These are phyloP conservation scores for Moesziomyces sp. DNA, from an alignment of 1,284 basidiomycete species.

Conservation along the genomic window DNA sequence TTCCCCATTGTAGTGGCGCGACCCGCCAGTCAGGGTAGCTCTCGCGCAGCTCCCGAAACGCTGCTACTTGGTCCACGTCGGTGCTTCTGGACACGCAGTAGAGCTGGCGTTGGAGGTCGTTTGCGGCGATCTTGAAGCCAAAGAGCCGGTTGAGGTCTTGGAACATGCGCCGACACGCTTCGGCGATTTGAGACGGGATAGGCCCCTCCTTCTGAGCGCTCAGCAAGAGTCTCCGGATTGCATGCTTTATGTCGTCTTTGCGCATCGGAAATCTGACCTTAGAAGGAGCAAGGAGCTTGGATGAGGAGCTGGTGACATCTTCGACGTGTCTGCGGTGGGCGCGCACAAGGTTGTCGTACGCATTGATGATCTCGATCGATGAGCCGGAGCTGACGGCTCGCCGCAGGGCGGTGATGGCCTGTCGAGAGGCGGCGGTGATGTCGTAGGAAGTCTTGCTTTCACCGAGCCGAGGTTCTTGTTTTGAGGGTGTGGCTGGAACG, in stretches of 20 bases:
- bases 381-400: constrained; percentile 10
- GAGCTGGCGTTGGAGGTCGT: constrained; percentile 35
- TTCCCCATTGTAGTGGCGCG: constrained; percentile 36
- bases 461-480: too few relatives aligned
- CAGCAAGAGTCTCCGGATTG: constrained; percentile 18
- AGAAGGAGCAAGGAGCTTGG: neutral
- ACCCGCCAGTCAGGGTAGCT: constrained; percentile 33
- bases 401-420: constrained; percentile 14
- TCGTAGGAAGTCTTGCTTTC: constrained; percentile 15
- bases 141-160: constrained; percentile 26
- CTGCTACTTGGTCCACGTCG: constrained; percentile 10
- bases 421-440: constrained; percentile 12
- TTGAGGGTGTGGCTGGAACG: neutral
- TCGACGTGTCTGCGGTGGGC: constrained; percentile 12
- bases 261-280: constrained; percentile 28
- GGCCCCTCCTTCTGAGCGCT: constrained; percentile 7
- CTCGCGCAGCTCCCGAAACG: constrained; percentile 20
- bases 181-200: constrained; percentile 1
- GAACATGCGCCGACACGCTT: constrained; percentile 33
- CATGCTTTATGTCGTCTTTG: constrained; percentile 33
- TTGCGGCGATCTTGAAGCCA: constrained; percentile 24
- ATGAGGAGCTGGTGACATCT: constrained; percentile 5
- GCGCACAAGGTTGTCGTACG: constrained; percentile 13
- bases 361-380: constrained; percentile 6
- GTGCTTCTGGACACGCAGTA: constrained; percentile 9